Base-by-base conservation (phyloP, 257 asterid genomes). In the Forsythia viridissima region DNA sequence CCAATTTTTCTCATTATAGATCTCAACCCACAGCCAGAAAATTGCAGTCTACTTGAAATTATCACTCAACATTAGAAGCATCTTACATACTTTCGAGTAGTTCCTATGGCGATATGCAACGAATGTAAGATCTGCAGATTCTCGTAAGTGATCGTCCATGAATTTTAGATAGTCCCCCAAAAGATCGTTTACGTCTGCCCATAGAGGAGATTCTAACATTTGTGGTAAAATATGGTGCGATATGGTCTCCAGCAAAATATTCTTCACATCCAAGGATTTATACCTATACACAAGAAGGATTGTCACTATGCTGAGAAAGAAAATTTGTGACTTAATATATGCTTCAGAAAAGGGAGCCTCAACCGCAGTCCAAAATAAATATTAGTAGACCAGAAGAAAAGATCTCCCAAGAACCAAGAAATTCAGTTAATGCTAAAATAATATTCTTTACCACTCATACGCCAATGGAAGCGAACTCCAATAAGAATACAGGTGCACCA, bases 111-210 rank as follows among this genome's bases (percentile, higher is more conserved):
- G 97, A 85, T 93, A 96, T 2, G 99, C 97, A 73, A 91, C 92
- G 88, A 90, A 91, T 74, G 99, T 91, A 77, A 96, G 97, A 88
- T 96, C 99, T 24, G 97, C 99, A 51, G 98, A 93, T 89, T 96
- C 99, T 81, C 90, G 86, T 20, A 96, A 87, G 84, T 93, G 97
- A 71, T 95, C 98, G 43, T 92, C 97, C 99, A 93, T 93, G 89
- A 95, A 95, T 66, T 85, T 92, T 68, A 93, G 72, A 82, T 96
- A 93, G 52, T 92, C 96, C 59, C 79, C 83, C 80, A 96, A 82
- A 55, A 92, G 86, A 87, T 85, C 77, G 82, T 85, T 86, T 77
- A 87, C 70, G 86, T 92, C 95, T 38, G 93, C 66, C 99, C 98
- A 96, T 30, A 93, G 86, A 11, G 97, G 97, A 72, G 98, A 96